Conservation (phyloP, 1,284 basidiomycete genomes). For the Veloboletus limbatus region DNA sequence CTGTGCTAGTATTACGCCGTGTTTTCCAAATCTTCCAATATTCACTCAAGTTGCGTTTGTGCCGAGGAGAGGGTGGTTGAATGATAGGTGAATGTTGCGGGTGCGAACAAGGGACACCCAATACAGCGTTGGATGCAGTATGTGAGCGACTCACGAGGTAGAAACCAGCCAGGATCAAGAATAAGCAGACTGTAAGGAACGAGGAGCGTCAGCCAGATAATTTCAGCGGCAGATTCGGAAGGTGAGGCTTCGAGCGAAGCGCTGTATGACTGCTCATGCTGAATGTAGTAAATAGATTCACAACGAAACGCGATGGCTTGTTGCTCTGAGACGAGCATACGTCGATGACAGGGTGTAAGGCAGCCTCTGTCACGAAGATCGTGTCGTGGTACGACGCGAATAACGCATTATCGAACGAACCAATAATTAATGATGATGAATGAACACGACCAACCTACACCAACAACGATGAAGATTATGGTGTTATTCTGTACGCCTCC, state of each 20-base stretch:
- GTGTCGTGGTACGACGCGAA: neutral
- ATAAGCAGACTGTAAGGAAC: constrained; percentile 25
- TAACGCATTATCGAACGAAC: constrained; percentile 1
- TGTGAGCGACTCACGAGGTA: constrained; percentile 26
- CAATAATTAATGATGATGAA: constrained; percentile 4
- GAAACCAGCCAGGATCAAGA: constrained; percentile 30
- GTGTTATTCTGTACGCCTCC: constrained; percentile 17
- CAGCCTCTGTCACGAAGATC: constrained; percentile 1
- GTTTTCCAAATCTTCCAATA: constrained; percentile 23
- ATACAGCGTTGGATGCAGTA: constrained; percentile 8
- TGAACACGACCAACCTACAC: constrained; percentile 28
- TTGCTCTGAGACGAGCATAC: neutral
- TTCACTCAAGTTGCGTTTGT: constrained; percentile 6
- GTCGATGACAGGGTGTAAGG: neutral
- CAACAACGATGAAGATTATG: constrained; percentile 25
- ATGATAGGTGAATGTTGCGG: constrained; percentile 3
- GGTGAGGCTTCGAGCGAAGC: neutral
- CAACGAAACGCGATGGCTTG: neutral
- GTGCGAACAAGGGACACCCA: neutral
- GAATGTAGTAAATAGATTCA: neutral
- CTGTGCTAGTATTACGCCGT: constrained; percentile 7
- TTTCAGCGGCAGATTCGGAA: neutral
- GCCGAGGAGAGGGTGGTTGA: constrained; percentile 4
- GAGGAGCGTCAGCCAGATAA: constrained; percentile 15
- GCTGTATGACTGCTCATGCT: neutral